Evolutionary conservation across 2,329 filamentous ascomycete species (phyloP), one percentile per base, ranked within the genome.

Genomic region (Bisporella sp.): DNA sequence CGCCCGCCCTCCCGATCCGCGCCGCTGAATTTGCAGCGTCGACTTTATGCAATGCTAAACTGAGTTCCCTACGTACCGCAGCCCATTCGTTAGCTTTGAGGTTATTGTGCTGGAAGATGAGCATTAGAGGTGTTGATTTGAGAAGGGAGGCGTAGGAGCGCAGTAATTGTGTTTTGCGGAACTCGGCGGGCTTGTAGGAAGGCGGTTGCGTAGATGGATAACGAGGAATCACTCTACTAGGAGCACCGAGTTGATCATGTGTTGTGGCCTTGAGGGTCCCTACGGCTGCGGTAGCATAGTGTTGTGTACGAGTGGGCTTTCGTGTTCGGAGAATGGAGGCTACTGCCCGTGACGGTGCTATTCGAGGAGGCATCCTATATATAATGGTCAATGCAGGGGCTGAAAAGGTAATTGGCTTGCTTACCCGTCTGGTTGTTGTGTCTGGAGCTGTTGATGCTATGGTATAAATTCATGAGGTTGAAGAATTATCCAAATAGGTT

Each of bases 121-220:
- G 73, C 64, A 87, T 79, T 37, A 88, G 69, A 32, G 84, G 84
- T 21, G 83, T 80, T n/a, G 83, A 85, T 52, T 80, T 81, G 48
- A 89, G 76, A 47, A 87, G 71, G 41, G 85, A 87, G 52, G 85
- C 79, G 69, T 89, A 89, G 68, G 85, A 79, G 35, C 85, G 77
- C 58, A 86, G 80, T 21, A 97, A 77, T 70, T 99, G 93, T 12
- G 90, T 85, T 72, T 97, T 96, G 67, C 92, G 86, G 63, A 85
- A 85, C 66, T 95, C 87, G 44, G 91, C 81, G 21, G 84, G 86
- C 66, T 92, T 88, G 66, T 95, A 86, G 49, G 88, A 95, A 4
- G 89, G 89, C 3, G 91, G 92, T 69, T 96, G 90, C 1, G 82
- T 85, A 0, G 82, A 65, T 47, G 79, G 76, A 59, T 74, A 77